Evolutionary conservation across 495 filamentous ascomycete species (phyloP).

Genomic region (Pyrenopolyporus hunteri): DNA sequence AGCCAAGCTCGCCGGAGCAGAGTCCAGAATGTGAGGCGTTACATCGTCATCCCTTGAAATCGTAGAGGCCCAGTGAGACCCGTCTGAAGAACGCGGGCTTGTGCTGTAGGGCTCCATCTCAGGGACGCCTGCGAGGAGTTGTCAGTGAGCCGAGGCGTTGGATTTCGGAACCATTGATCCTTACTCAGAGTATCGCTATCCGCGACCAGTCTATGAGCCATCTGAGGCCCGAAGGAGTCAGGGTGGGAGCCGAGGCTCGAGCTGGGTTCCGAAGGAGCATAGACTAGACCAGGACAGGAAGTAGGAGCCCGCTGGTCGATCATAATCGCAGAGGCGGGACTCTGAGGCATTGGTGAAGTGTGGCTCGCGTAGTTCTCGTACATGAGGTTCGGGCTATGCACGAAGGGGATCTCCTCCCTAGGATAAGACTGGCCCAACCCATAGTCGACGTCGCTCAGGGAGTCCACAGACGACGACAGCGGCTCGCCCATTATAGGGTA

Average conservation of each 20-base stretch:
- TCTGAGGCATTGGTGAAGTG: conserved; percentile 55
- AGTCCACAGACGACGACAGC: conserved; percentile 56
- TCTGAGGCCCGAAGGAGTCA: conserved; percentile 52
- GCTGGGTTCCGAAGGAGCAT: conserved; percentile 54
- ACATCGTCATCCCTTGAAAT: conserved; percentile 50
- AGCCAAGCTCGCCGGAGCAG: conserved; percentile 29
- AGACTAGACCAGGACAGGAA: conserved; percentile 58
- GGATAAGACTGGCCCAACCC: conserved; percentile 55
- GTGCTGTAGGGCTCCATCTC: conserved; percentile 56
- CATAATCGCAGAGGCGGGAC: conserved; percentile 58
- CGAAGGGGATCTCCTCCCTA: conserved; percentile 56
- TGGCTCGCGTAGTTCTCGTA: conserved; percentile 58
- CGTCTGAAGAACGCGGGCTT: conserved; percentile 49
- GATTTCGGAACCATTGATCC: conserved; percentile 41
- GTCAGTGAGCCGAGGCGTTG: conserved; percentile 43
- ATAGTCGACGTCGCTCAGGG: conserved; percentile 62
- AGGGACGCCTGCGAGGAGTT: conserved; percentile 46
- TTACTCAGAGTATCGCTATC: conserved; percentile 56
- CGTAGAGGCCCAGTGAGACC: conserved; percentile 50
- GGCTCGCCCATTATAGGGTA: conserved; percentile 48
- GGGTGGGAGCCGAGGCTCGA: conserved; percentile 55
- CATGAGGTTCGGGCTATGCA: conserved; percentile 58
- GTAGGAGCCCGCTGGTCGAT: conserved; percentile 57
- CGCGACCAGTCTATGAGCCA: conserved; percentile 52
- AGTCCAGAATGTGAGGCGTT: conserved; percentile 43